Conservation (phyloP, 768 basidiomycete species). For the Calvatia gigantea region DNA sequence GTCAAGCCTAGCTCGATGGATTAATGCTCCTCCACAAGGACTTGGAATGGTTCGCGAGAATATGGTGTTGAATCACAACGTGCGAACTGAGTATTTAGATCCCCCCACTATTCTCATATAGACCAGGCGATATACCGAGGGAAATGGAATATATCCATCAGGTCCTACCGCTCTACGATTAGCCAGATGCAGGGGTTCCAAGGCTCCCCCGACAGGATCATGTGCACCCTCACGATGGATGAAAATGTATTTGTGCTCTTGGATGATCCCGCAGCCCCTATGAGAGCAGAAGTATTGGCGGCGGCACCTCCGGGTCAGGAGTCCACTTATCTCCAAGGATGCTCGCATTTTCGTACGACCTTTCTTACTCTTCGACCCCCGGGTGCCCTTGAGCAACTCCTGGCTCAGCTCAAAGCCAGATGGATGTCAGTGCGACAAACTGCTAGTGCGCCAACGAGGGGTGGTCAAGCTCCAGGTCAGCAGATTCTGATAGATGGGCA, state of each 20-base stretch:
- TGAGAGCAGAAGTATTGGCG: conserved; percentile 54
- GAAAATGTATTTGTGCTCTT: conserved; percentile 77
- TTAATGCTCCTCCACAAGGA: conserved; percentile 74
- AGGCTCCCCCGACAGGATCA: conserved; percentile 57
- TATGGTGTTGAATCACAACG: conserved; percentile 69
- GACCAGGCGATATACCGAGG: conserved; percentile 56
- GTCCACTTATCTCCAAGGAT: conserved; percentile 39
- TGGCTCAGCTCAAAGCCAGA: conserved; percentile 69
- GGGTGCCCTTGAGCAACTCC: conserved; percentile 69
- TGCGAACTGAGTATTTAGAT: conserved; percentile 18
- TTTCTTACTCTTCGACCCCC: conserved; percentile 75
- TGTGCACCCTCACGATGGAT: conserved; percentile 77
- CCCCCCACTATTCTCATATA: conserved; percentile 14
- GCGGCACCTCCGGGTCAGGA: conserved; percentile 42
- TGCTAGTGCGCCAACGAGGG: conserved; percentile 11
- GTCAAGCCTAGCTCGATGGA: conserved; percentile 74
- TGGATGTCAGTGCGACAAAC: conserved; percentile 69
- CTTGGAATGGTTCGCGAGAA: conserved; percentile 68
- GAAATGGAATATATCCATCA: conserved; percentile 67
- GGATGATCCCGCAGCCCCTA: conserved; percentile 73
- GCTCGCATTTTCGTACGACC: conserved; percentile 71
- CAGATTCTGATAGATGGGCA: conserved; percentile 72
- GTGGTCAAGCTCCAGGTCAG: conserved; percentile 40
- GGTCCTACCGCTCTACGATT: conserved; percentile 74
- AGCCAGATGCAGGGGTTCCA: conserved; percentile 50